phyloP scores from a whole-genome alignment of 2,329 filamentous ascomycete genomes.

The Penicillium concentricum region DNA sequence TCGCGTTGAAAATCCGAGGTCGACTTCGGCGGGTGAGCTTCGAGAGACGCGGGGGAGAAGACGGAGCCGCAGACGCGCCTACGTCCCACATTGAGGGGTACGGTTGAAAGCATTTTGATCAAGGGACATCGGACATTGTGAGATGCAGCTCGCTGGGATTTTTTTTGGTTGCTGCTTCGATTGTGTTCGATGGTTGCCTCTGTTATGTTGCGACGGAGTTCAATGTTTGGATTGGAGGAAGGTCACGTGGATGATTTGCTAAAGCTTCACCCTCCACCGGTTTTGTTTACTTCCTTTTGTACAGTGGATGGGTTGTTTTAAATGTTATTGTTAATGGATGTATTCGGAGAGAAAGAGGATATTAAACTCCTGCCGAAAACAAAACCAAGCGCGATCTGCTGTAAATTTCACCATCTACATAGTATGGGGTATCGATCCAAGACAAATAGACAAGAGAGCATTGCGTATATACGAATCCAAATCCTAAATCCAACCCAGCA shows the following conservation, averaged over 20 bases:
- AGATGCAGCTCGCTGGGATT: background rate
- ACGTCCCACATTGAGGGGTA: constrained; percentile 29
- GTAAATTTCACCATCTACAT: constrained; percentile 5
- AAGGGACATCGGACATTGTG: constrained; percentile 17
- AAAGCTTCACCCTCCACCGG: background rate
- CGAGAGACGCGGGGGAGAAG: constrained; percentile 41
- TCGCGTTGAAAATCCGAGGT: constrained; percentile 24
- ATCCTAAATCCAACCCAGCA: background rate
- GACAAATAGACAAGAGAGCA: background rate
- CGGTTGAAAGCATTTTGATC: constrained; percentile 27
- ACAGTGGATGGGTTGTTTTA: background rate
- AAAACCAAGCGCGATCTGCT: background rate
- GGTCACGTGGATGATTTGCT: background rate
- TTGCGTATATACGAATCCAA: background rate
- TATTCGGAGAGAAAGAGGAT: background rate
- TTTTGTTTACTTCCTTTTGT: background rate
- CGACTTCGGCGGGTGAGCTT: constrained; percentile 29
- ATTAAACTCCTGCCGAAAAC: background rate
- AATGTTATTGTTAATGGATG: background rate
- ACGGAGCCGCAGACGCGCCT: constrained; percentile 47
- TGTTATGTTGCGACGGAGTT: background rate
- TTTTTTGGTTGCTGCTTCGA: background rate
- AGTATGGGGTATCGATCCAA: constrained; percentile 7
- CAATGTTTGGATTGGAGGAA: constrained; percentile 2
- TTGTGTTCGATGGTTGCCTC: background rate